phyloP scores from a whole-genome alignment of 257 asterid genomes.

The Nicotiana undulata region DNA sequence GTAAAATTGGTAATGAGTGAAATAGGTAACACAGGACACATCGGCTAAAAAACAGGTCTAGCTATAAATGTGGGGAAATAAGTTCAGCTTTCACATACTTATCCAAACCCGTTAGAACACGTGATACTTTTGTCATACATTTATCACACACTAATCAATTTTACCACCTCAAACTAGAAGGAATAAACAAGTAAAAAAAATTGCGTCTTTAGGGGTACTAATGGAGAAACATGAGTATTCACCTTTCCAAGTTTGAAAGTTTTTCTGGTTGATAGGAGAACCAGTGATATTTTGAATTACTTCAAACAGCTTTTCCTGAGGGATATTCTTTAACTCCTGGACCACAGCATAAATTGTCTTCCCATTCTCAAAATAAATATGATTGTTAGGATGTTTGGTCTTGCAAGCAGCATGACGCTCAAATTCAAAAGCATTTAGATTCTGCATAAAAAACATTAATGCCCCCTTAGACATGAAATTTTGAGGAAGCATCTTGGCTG shows the following conservation, averaged over 20 bases:
- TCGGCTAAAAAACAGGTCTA: neutral
- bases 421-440: constrained; percentile 60
- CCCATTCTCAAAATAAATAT: constrained; percentile 70
- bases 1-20: neutral
- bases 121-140: neutral
- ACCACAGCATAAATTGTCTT: constrained; percentile 67
- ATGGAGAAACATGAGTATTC: constrained; percentile 4
- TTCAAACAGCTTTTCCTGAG: constrained; percentile 50
- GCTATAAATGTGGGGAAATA: neutral
- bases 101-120: neutral
- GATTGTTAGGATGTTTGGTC: constrained; percentile 78
- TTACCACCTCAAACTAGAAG: neutral
- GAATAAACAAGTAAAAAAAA: neutral
- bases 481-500: neutral
- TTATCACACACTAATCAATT: neutral
- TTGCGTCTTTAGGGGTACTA: neutral
- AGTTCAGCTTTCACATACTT: neutral
- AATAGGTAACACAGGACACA: neutral
- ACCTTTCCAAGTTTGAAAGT: constrained; percentile 72
- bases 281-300: constrained; percentile 47
- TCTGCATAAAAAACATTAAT: constrained; percentile 26
- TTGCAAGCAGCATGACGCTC: constrained; percentile 80
- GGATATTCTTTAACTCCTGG: constrained; percentile 62
- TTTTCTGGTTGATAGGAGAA: constrained; percentile 49
- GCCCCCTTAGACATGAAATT: neutral